A percentile compares a stretch with the other conserved stretches of the same genome.
Evolutionary conservation across 352 stramenopile species (phyloP).

Genomic region (Elongisporangium prolatum): DNA sequence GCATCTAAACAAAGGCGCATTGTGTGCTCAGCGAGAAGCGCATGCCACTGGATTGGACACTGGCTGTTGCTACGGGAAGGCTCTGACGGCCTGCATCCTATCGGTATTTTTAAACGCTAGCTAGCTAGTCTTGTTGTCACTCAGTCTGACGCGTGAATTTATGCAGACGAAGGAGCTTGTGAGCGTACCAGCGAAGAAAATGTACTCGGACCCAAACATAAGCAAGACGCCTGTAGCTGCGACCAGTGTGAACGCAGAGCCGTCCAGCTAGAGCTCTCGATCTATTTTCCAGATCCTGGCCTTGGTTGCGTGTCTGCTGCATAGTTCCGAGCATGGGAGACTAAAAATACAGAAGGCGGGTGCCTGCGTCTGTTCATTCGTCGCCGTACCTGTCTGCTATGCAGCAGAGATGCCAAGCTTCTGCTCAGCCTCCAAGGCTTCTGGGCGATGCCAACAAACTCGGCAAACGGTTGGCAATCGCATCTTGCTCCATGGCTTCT

Average conservation of each 20-base stretch:
- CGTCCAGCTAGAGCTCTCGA: background rate
- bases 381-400: background rate
- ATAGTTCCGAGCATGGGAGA: background rate
- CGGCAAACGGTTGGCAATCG: background rate
- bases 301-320: too few relatives aligned
- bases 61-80: constrained; percentile 86
- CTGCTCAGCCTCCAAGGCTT: background rate
- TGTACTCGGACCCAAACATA: constrained; percentile 16
- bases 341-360: background rate
- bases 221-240: background rate
- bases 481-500: background rate
- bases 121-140: background rate
- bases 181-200: constrained; percentile 24
- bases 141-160: background rate
- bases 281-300: background rate
- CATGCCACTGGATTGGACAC: constrained; percentile 91
- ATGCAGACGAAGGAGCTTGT: constrained; percentile 28
- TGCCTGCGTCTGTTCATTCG: background rate
- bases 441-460: background rate
- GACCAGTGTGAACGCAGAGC: background rate
- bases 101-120: constrained; percentile 32
- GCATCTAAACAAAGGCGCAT: background rate
- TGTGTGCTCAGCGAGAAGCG: constrained; percentile 50
- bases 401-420: background rate
- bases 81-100: constrained; percentile 86